Base-by-base conservation (phyloP, 306 rosid species). In the Ochetophila trinervis region DNA sequence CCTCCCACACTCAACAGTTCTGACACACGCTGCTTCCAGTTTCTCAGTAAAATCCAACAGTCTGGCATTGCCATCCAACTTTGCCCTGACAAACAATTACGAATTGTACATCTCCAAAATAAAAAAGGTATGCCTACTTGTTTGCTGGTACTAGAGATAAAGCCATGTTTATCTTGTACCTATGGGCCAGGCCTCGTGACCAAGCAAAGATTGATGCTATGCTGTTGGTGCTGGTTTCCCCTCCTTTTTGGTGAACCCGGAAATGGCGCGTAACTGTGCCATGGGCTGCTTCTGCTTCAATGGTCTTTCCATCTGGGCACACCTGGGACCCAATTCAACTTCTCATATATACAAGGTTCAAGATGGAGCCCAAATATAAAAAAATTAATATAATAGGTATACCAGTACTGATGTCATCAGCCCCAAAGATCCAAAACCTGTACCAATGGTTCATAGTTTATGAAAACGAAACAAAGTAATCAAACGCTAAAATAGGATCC, bases 171-270 rank as follows among this genome's bases (percentile, higher is more conserved):
- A 68, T 48, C 14, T 22, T 66, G 0, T 82, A 87, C 98, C 98
- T 77, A 71, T 89, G 98, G 24, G 91, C 82, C 68, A 92, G 96
- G 63, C 96, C 98, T 19, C 84, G 86, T 6, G 98, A 76, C 96
- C 98, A 92, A 68, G 98, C 98, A 68, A 92, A 87, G 59, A 92
- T 92, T 27, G 95, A 92, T 5, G 98, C 98, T 80, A 92, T 92
- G 76, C 98, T 92, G 74, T 89, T 92, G 53, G 96, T 92, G 87
- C 98, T 87, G 66, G 98, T 92, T 89, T 92, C 98, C 63, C 95
- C 93, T 49, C 96, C 96, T 70, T 84, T 81, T 66, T 89, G 96
- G 66, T 87, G 91, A 76, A 92, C 95, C 49, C 91, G 76, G 56
- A 24, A 92, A 78, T 92, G 96, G 23, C 91, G 83, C 10, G 98